Evolutionary conservation across 495 filamentous ascomycete species (phyloP).

Genomic region (Podospora anserina): DNA sequence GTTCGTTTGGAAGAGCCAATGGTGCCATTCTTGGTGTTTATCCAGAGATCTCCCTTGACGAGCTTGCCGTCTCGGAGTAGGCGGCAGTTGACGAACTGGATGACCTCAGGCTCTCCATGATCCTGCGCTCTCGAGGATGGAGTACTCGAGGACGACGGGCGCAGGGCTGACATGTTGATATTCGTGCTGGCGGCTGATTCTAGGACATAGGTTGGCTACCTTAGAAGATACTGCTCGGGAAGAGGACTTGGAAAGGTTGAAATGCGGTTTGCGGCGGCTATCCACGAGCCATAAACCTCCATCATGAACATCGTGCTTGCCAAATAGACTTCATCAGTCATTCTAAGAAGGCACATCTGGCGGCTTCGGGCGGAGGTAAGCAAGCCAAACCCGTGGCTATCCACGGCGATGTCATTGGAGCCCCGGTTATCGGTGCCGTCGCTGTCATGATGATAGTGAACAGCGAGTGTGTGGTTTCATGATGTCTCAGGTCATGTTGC

Average conservation of each 20-base stretch:
- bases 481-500: slow-evolving; percentile 13
- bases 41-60: slow-evolving; percentile 73
- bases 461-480: slow-evolving; percentile 15
- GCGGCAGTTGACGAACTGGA: slow-evolving; percentile 80
- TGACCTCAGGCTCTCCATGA: slow-evolving; percentile 49
- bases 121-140: neutral
- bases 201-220: too few species aligned
- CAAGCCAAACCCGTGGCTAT: neutral
- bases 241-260: too few species aligned
- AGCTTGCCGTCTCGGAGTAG: slow-evolving; percentile 61
- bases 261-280: too few species aligned
- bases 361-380: neutral
- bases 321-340: neutral
- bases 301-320: neutral
- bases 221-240: too few species aligned
- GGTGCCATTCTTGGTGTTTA: slow-evolving; percentile 69
- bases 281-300: neutral
- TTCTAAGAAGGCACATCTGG: neutral
- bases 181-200: too few species aligned
- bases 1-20: slow-evolving; percentile 51
- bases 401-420: neutral
- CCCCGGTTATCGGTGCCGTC: neutral
- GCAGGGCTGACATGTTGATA: too few species aligned
- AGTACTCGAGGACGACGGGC: too few species aligned
- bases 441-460: neutral